Evolutionary conservation across 1,284 basidiomycete genomes (phyloP).

Genomic region (Rhodotorula glutinis): DNA sequence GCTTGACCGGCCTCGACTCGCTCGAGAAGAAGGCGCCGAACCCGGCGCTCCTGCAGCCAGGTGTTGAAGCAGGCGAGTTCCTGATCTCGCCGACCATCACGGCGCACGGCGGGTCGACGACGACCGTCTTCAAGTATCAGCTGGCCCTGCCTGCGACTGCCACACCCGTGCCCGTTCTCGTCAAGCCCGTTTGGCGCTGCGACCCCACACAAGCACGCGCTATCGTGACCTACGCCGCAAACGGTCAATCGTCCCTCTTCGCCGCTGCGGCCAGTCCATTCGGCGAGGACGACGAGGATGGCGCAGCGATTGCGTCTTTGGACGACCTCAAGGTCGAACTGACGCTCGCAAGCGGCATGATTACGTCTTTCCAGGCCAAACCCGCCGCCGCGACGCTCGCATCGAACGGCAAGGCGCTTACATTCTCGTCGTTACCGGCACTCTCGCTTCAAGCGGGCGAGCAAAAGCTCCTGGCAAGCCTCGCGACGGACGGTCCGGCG

Average conservation of each 20-base stretch:
- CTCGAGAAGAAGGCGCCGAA: slow-evolving; percentile 56
- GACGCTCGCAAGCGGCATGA: not conserved
- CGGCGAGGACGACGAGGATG: slow-evolving; percentile 29
- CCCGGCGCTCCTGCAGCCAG: slow-evolving; percentile 52
- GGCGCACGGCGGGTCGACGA: slow-evolving; percentile 42
- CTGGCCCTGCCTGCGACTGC: slow-evolving; percentile 50
- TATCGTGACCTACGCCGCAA: slow-evolving; percentile 52
- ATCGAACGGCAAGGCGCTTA: slow-evolving; percentile 46
- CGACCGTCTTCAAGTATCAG: slow-evolving; percentile 55
- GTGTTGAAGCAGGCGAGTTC: slow-evolving; percentile 52
- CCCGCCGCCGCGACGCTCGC: slow-evolving; percentile 49
- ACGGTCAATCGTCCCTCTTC: slow-evolving; percentile 23
- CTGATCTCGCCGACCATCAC: slow-evolving; percentile 48
- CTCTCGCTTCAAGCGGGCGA: slow-evolving; percentile 45
- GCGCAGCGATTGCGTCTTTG: not conserved
- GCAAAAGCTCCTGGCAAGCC: slow-evolving; percentile 54
- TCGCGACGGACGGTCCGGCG: slow-evolving; percentile 45
- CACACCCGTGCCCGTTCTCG: slow-evolving; percentile 47
- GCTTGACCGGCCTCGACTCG: slow-evolving; percentile 52
- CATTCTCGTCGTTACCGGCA: slow-evolving; percentile 43
- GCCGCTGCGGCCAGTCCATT: slow-evolving; percentile 22
- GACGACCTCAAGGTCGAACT: slow-evolving; percentile 4
- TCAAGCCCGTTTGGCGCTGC: slow-evolving; percentile 55
- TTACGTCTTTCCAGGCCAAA: slow-evolving; percentile 53
- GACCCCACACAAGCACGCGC: slow-evolving; percentile 54